These are phyloP conservation scores for Diaporthe velutina DNA, from an alignment of 2,329 filamentous ascomycete species.

Conservation along the genomic window DNA sequence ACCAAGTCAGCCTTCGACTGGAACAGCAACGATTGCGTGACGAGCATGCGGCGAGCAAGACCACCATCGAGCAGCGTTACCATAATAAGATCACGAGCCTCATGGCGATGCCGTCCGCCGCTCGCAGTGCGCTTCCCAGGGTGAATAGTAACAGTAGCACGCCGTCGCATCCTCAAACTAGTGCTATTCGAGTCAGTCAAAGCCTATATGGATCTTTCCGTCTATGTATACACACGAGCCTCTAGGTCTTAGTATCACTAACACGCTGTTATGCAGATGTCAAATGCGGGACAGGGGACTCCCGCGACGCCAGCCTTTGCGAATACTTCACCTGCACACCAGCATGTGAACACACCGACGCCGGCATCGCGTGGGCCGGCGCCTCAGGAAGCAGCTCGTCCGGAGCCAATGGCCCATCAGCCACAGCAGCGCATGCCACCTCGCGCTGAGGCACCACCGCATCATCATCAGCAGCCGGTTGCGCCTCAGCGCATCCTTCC, in stretches of 20 bases:
- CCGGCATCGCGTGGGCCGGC: not conserved
- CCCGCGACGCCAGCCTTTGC: conserved; percentile 19
- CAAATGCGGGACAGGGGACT: not conserved
- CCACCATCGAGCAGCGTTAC: conserved; percentile 30
- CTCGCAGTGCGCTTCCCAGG: conserved; percentile 5
- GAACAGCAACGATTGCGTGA: conserved; percentile 34
- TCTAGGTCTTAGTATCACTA: not conserved
- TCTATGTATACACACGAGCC: not conserved
- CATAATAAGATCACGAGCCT: conserved; percentile 34
- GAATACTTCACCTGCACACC: conserved; percentile 1
- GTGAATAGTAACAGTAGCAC: conserved; percentile 10
- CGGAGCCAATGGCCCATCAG: not conserved
- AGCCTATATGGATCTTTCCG: not conserved
- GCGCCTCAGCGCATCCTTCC: conserved; percentile 19
- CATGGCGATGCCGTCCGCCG: conserved; percentile 8
- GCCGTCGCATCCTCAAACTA: not conserved
- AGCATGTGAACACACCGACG: not conserved
- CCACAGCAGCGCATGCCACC: not conserved
- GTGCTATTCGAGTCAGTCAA: conserved; percentile 12
- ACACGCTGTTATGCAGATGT: conserved; percentile 8
- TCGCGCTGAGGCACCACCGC: not conserved
- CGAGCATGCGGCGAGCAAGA: conserved; percentile 33
- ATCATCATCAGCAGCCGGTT: conserved; percentile 20
- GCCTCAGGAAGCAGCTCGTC: conserved; percentile 8
- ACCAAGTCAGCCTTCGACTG: conserved; percentile 34